Evolutionary conservation across 140 eudicot species (phyloP), one percentile per base, ranked within the genome.

Genomic region (Cichorium intybus): DNA sequence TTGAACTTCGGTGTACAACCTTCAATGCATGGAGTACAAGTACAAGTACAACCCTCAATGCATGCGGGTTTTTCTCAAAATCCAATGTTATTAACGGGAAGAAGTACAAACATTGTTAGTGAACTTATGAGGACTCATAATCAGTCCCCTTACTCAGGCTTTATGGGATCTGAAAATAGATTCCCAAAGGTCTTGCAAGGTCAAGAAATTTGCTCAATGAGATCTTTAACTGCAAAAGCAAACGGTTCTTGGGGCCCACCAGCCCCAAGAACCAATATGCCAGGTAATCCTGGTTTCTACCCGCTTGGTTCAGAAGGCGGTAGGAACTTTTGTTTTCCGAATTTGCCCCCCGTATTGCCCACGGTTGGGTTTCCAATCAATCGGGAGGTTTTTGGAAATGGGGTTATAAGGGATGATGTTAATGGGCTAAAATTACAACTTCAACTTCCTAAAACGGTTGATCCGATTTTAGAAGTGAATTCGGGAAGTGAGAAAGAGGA

Each of bases 151-250:
- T 67, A 70, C 74, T 72, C 84, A 60, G 88, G 81, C 86, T 76
- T 81, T 81, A 35, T 69, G 96, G 97, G 80, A 82, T 76, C 97
- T 31, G 70, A 78, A 47, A 62, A 26, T 18, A 59, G 85, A 77
- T 81, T 80, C 77, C 90, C 97, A 59, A 90, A 77, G 97, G 97
- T 90, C 96, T 90, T 90, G 97, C 97, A 90, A 90, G 97, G 97
- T 90, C 97, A 90, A 90, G 97, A 90, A 90, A 90, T 87, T 79
- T 84, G 88, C 80, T 81, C 96, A 4, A 11, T 75, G 18, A 68
- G 74, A 68, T 68, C 80, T 10, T 76, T 80, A 37, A 75, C 79
- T 5, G 74, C 73, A 35, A 56, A 59, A 24, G 55, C 63, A 53
- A 55, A 49, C 61, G 59, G 81, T 64, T 46, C 81, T 17, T 81